Base-by-base conservation (phyloP, 129 eudicot genomes). In the Chrysanthemum lavandulifolium region DNA sequence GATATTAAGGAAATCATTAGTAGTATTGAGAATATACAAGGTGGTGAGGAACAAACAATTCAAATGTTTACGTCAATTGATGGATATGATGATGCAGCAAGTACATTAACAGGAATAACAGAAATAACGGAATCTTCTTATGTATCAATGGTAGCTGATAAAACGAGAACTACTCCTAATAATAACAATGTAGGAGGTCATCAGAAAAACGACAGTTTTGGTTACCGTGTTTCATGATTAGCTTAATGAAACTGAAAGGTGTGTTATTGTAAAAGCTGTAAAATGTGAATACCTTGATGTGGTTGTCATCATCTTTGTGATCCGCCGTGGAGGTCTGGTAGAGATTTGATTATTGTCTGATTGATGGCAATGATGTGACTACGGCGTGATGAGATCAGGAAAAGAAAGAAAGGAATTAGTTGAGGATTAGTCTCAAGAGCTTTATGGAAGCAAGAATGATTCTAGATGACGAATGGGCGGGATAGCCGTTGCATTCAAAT, bases 11-110 rank as follows among this genome's bases (percentile, higher is more conserved):
- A 87, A 59, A 83, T 78, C 14, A 69, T 84, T 61, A 73, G 75
- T 55, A 80, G 84, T 54, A 80, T 92, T 62, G 90, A 92, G 25
- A 83, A 61, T 31, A 60, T 92, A 56, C 82, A 78, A 65, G 78
- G 78, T 0, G 78, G 73, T 0, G 82, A 78, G 6, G 82, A 78
- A 61, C 65, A 73, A 10, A 57, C 65, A 77, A 72, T 71, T 55
- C 61, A 69, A 13, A 65, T 57, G 62, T 56, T 53, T 31, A 47
- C 82, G 14, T 71, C 82, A 14, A 54, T 64, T 55, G 82, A 64
- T 45, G 63, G 53, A 54, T 78, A 64, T 6, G 82, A 67, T 23
- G 82, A 78, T 43, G 73, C 68, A 3, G 60, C 78, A 40, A 72
- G 82, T 72, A 72, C 69, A 47, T 0, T 78, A 72, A 61, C 69